Conservation (phyloP, 768 basidiomycete genomes). For the Suillus plorans region DNA sequence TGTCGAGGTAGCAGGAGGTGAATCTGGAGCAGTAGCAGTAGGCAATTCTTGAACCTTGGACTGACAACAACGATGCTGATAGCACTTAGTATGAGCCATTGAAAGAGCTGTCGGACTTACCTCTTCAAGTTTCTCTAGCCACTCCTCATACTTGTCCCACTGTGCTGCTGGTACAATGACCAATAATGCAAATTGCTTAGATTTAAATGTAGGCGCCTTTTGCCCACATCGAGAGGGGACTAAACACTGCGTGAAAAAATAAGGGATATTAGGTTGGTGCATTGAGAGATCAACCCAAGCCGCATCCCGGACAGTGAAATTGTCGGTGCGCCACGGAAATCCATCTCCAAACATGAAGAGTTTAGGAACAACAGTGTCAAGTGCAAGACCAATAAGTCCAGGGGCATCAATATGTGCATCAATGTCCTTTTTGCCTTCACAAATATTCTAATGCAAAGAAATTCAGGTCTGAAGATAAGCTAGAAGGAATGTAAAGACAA, state of each 20-base stretch:
- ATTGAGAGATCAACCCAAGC: conserved; percentile 7
- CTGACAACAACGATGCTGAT: too few relatives aligned
- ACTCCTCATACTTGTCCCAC: conserved; percentile 5
- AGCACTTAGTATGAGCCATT: too few relatives aligned
- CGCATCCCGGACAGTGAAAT: not conserved
- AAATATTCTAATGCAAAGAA: not conserved
- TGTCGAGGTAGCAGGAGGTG: too few relatives aligned
- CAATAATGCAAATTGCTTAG: not conserved
- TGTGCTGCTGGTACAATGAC: conserved; percentile 1
- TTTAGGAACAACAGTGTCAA: not conserved
- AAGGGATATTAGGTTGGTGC: not conserved
- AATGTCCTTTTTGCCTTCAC: not conserved
- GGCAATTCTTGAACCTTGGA: too few relatives aligned
- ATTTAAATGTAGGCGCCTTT: not conserved
- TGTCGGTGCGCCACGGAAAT: not conserved
- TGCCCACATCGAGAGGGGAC: not conserved
- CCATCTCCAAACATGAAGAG: not conserved
- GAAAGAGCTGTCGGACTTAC: too few relatives aligned
- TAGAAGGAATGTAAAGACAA: not conserved
- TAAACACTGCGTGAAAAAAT: conserved; percentile 8
- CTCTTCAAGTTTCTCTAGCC: not conserved
- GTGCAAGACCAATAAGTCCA: not conserved
- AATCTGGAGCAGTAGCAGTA: too few relatives aligned
- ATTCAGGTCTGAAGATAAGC: too few relatives aligned
- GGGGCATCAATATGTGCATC: not conserved